Conservation (phyloP, 169 alveolate genomes). For the Eimeria acervulina region DNA sequence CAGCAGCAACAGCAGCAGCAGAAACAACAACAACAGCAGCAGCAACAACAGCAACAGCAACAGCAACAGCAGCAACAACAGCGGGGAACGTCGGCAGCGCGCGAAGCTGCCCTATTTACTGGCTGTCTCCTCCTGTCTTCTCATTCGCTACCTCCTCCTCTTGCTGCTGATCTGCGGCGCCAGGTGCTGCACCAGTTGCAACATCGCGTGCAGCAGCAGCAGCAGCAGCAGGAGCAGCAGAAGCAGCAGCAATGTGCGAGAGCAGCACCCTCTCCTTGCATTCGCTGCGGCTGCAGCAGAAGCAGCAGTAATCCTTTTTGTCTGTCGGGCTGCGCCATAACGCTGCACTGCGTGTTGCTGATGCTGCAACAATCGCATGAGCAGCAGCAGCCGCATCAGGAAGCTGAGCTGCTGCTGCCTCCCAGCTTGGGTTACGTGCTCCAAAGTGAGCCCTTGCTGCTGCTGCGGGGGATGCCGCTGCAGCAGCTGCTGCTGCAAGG, state of each 20-base stretch:
- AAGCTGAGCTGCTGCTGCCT: not conserved
- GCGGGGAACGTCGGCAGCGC: not conserved
- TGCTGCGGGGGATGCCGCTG: slow-evolving; percentile 26
- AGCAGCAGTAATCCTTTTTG: slow-evolving; percentile 10
- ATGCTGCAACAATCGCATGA: not conserved
- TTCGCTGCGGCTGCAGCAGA: not conserved
- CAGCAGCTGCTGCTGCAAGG: slow-evolving; percentile 31
- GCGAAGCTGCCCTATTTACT: not conserved
- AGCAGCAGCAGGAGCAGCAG: slow-evolving; percentile 2
- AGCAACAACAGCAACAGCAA: no score
- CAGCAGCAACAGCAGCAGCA: slow-evolving; percentile 20
- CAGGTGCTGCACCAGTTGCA: slow-evolving; percentile 24
- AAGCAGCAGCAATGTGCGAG: not conserved
- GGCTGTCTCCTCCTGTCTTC: not conserved
- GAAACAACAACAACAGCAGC: no score
- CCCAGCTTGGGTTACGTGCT: not conserved
- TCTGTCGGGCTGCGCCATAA: not conserved
- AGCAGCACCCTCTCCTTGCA: not conserved
- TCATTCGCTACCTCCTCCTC: not conserved
- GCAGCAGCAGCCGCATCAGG: slow-evolving; percentile 1
- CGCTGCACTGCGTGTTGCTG: slow-evolving; percentile 39
- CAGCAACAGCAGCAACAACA: slow-evolving; percentile 7
- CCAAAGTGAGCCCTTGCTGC: not conserved
- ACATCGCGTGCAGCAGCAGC: slow-evolving; percentile 5
- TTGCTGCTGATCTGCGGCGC: not conserved